Percentiles rank a stretch among this genome's conserved stretches.
phyloP scores from a whole-genome alignment of 352 stramenopile genomes.

The Phytophthora sansomeana region DNA sequence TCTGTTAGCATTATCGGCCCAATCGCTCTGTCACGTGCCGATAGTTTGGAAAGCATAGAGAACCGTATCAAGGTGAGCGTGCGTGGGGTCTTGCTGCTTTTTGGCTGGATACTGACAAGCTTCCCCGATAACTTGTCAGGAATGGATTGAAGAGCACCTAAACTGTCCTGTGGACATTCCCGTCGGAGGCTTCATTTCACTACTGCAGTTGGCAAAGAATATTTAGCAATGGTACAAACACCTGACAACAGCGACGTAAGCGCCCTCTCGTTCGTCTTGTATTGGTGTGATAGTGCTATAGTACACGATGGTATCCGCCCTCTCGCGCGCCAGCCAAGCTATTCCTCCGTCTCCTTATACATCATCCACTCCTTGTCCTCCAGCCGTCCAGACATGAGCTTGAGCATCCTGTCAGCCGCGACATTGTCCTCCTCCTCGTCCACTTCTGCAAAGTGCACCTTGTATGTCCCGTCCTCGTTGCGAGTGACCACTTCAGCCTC shows the following conservation, averaged over 20 bases:
- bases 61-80: slow-evolving; percentile 56
- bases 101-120: background rate
- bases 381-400: slow-evolving; percentile 71
- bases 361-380: slow-evolving; percentile 82
- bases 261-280: slow-evolving; percentile 11
- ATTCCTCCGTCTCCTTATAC: slow-evolving; percentile 59
- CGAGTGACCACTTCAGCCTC: slow-evolving; percentile 59
- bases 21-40: slow-evolving; percentile 54
- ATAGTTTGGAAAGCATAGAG: slow-evolving; percentile 66
- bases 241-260: slow-evolving; percentile 2
- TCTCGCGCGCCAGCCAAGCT: slow-evolving; percentile 11
- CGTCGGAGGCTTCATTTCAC: slow-evolving; percentile 52
- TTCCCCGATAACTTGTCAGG: slow-evolving; percentile 19
- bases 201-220: slow-evolving; percentile 55
- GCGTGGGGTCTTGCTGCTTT: background rate
- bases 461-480: slow-evolving; percentile 67
- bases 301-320: slow-evolving; percentile 26
- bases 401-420: slow-evolving; percentile 52
- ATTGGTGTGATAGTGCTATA: slow-evolving; percentile 24
- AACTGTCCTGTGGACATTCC: slow-evolving; percentile 41
- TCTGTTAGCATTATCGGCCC: slow-evolving; percentile 52
- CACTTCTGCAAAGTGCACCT: slow-evolving; percentile 69
- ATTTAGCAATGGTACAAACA: slow-evolving; percentile 39
- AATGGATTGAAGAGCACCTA: slow-evolving; percentile 60
- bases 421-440: slow-evolving; percentile 63